phyloP scores from a whole-genome alignment of 2,329 filamentous ascomycete species.

The Tympanopsis confertula region DNA sequence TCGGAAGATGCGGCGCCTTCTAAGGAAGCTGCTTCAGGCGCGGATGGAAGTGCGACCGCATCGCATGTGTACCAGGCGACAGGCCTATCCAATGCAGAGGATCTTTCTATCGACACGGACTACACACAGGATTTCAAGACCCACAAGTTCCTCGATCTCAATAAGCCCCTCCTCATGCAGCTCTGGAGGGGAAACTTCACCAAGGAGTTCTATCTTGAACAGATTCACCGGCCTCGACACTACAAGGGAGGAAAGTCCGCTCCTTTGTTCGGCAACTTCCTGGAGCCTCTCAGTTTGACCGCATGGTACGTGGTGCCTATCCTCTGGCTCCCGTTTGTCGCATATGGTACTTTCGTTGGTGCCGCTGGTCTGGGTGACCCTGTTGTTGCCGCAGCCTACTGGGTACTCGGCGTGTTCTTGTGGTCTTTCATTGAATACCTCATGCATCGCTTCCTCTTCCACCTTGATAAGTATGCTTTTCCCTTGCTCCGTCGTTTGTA shows the following conservation, averaged over 20 bases:
- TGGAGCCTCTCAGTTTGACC: constrained; percentile 94
- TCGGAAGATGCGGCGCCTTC: constrained; percentile 19
- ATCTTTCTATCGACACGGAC: constrained; percentile 80
- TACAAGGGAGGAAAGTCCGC: constrained; percentile 90
- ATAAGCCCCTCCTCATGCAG: constrained; percentile 72
- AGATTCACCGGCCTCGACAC: constrained; percentile 89
- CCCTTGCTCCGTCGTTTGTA: not conserved
- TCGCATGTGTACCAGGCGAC: constrained; percentile 48
- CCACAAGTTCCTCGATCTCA: constrained; percentile 89
- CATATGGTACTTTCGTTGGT: constrained; percentile 61
- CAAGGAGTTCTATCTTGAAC: constrained; percentile 94
- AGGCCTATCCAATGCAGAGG: constrained; percentile 80
- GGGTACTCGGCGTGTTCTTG: constrained; percentile 57
- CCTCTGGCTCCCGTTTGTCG: constrained; percentile 72
- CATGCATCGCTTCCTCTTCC: constrained; percentile 84
- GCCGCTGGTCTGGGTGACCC: constrained; percentile 42
- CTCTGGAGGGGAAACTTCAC: constrained; percentile 78
- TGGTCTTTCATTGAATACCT: constrained; percentile 89
- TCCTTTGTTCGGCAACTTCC: constrained; percentile 90
- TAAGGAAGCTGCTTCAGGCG: constrained; percentile 15
- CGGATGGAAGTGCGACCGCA: constrained; percentile 13
- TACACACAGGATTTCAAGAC: constrained; percentile 63
- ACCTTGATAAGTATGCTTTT: constrained; percentile 68
- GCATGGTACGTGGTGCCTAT: constrained; percentile 84
- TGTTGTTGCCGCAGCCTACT: constrained; percentile 44